Conservation (phyloP, 192 early-diverging fungal genomes). For the Mortierella hygrophila region DNA sequence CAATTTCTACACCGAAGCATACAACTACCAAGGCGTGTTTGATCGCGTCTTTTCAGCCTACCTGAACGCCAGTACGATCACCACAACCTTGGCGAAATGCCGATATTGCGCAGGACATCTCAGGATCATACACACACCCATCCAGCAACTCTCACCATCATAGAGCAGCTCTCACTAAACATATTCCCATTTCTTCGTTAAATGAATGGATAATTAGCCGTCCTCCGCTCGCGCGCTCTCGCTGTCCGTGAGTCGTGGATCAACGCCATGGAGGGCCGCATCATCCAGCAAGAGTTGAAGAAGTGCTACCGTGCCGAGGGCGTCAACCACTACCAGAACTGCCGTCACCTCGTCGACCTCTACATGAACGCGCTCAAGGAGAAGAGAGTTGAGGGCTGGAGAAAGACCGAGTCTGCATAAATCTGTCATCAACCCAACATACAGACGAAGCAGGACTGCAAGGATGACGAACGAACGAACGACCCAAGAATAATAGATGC, state of each 20-base stretch:
- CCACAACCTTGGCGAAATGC: too few species aligned
- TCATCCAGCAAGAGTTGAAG: slow-evolving; percentile 86
- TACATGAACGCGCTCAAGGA: slow-evolving; percentile 79
- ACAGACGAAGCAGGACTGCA: not conserved
- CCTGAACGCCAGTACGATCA: not conserved
- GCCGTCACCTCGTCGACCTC: slow-evolving; percentile 83
- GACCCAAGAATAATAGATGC: not conserved
- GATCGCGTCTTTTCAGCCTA: not conserved
- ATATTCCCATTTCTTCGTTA: too few species aligned
- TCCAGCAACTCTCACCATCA: too few species aligned
- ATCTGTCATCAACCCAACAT: not conserved
- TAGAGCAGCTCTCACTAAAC: too few species aligned
- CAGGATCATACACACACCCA: too few species aligned
- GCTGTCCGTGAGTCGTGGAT: slow-evolving; percentile 92
- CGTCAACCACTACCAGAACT: slow-evolving; percentile 95
- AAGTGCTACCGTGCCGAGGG: slow-evolving; percentile 95
- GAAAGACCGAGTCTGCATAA: slow-evolving; percentile 61
- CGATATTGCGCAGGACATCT: too few species aligned
- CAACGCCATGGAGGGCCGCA: slow-evolving; percentile 88
- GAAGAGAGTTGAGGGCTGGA: slow-evolving; percentile 66
- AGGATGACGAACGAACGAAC: not conserved
- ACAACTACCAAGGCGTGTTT: not conserved
- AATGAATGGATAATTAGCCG: slow-evolving; percentile 43
- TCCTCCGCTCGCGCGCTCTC: slow-evolving; percentile 80
- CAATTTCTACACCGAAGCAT: not conserved